phyloP scores from a whole-genome alignment of 441 rosid species.

The Populus hybrid region DNA sequence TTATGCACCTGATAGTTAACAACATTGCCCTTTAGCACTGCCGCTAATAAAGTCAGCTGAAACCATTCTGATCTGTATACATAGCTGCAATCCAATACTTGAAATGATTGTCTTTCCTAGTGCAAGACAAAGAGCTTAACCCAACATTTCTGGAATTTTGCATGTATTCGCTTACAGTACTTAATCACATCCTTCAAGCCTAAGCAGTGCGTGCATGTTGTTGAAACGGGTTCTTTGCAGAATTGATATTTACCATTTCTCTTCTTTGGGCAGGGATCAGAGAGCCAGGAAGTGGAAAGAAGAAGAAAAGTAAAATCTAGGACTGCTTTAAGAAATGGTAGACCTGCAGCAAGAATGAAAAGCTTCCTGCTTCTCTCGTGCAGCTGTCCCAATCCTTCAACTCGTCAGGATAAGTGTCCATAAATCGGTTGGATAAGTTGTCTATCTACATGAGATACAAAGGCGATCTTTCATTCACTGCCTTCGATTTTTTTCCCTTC shows the following conservation, averaged over 20 bases:
- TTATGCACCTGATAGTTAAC: not conserved
- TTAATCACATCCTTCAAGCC: not conserved
- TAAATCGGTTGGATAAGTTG: not conserved
- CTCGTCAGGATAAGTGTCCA: not conserved
- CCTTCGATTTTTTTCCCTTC: not conserved
- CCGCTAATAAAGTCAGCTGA: not conserved
- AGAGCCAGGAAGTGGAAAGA: not conserved
- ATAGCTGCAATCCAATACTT: not conserved
- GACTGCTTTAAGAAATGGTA: not conserved
- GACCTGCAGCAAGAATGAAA: not conserved
- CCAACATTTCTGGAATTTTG: not conserved
- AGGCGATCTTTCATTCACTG: not conserved
- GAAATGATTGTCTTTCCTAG: not conserved
- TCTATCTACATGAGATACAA: not conserved
- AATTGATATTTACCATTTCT: not conserved
- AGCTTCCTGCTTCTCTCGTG: not conserved
- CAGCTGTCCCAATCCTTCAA: not conserved
- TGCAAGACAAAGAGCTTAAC: not conserved
- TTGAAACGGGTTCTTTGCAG: not conserved
- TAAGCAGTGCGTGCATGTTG: not conserved
- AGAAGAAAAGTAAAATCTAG: not conserved
- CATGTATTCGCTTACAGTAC: not conserved
- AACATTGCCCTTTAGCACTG: not conserved
- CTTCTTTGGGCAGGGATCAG: not conserved
- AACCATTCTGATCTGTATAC: not conserved